These are phyloP conservation scores for Nevesoporus exiguus DNA, from an alignment of 768 basidiomycete species.

Conservation along the genomic window DNA sequence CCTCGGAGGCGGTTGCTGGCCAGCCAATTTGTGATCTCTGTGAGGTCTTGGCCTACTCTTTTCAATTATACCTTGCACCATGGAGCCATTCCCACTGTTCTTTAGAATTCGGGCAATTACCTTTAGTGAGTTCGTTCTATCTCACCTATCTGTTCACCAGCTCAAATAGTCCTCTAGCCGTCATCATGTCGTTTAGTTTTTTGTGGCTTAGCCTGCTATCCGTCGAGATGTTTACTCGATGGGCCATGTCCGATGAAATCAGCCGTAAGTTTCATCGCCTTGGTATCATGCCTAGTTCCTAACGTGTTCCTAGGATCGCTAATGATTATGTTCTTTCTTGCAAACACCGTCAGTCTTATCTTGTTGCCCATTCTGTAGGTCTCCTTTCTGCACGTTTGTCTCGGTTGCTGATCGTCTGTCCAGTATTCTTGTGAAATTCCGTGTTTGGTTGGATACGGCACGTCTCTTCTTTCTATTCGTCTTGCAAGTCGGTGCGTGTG, in stretches of 20 bases:
- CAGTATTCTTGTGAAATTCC: constrained; percentile 47
- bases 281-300: neutral
- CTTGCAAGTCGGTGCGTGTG: constrained; percentile 43
- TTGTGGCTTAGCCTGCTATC: constrained; percentile 48
- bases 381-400: neutral
- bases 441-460: constrained; percentile 52
- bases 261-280: constrained; percentile 39
- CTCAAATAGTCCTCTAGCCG: constrained; percentile 31
- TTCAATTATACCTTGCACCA: neutral
- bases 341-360: constrained; percentile 38
- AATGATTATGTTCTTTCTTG: constrained; percentile 42
- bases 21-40: constrained; percentile 17
- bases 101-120: constrained; percentile 28
- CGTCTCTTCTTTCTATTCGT: constrained; percentile 45
- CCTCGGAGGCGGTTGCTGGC: constrained; percentile 22
- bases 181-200: constrained; percentile 43
- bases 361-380: constrained; percentile 44
- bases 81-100: constrained; percentile 32
- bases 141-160: neutral
- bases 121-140: constrained; percentile 24
- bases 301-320: constrained; percentile 30
- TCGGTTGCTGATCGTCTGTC: neutral
- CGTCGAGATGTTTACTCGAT: constrained; percentile 43
- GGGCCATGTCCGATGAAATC: constrained; percentile 41
- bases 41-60: constrained; percentile 10